Conservation (phyloP, 1,284 basidiomycete species). For the Mycosarcoma mackinlayi region DNA sequence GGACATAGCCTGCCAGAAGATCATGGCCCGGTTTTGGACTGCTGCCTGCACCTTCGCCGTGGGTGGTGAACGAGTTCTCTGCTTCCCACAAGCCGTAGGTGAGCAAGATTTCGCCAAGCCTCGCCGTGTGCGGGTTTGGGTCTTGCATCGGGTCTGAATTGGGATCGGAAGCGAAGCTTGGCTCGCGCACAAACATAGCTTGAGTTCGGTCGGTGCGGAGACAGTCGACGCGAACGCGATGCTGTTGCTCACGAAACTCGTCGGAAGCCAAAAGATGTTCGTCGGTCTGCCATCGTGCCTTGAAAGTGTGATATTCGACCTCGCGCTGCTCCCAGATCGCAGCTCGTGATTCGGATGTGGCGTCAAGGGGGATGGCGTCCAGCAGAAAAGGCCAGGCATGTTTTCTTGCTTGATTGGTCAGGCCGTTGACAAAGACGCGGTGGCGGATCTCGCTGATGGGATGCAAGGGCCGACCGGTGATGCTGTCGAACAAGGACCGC, state of each 20-base stretch:
- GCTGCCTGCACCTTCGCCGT: not conserved
- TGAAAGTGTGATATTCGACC: slow-evolving; percentile 43
- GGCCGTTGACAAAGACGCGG: slow-evolving; percentile 57
- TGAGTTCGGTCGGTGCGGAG: slow-evolving; percentile 94
- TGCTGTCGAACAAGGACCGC: slow-evolving; percentile 44
- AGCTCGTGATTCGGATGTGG: slow-evolving; percentile 52
- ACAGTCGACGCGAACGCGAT: slow-evolving; percentile 94
- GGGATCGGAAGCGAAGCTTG: slow-evolving; percentile 48
- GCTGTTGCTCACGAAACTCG: slow-evolving; percentile 74
- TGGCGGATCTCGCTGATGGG: slow-evolving; percentile 34
- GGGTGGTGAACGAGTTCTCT: slow-evolving; percentile 7
- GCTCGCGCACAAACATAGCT: slow-evolving; percentile 75
- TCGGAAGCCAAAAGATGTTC: slow-evolving; percentile 21
- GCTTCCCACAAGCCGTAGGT: slow-evolving; percentile 75
- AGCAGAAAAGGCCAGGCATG: slow-evolving; percentile 89
- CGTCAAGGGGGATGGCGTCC: slow-evolving; percentile 83
- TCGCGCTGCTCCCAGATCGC: slow-evolving; percentile 29
- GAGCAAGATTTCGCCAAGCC: slow-evolving; percentile 81
- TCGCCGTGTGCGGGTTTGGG: slow-evolving; percentile 85
- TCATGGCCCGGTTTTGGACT: not conserved
- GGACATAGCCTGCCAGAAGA: slow-evolving; percentile 74
- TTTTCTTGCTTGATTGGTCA: slow-evolving; percentile 41
- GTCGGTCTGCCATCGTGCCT: slow-evolving; percentile 47
- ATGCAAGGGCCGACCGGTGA: slow-evolving; percentile 37
- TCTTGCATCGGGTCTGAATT: slow-evolving; percentile 65